A percentile compares a stretch with the other conserved stretches of the same genome.
Conservation (phyloP, 805 yeast species). For the Cyberlindnera americana region DNA sequence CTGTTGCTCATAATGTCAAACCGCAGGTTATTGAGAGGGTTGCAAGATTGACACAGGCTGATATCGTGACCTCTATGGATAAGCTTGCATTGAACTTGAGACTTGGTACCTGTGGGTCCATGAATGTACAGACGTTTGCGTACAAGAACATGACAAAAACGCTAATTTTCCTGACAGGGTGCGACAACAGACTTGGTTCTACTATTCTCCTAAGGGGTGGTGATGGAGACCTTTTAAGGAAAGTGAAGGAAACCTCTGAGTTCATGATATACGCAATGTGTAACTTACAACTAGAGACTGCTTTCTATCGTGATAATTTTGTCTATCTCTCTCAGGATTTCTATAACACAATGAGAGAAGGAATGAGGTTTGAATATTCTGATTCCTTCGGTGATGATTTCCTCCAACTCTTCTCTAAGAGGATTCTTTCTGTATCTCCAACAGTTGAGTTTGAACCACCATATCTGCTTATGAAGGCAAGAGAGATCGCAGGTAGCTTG, state of each 20-base stretch:
- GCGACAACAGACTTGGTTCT: conserved; percentile 69
- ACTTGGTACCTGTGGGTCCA: conserved; percentile 69
- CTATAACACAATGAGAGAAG: conserved; percentile 27
- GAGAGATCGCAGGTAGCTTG: conserved; percentile 46
- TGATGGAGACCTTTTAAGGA: conserved; percentile 53
- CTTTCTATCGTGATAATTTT: conserved; percentile 67
- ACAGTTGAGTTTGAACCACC: conserved; percentile 76
- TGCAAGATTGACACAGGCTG: conserved; percentile 77
- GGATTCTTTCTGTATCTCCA: conserved; percentile 80
- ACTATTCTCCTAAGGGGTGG: conserved; percentile 88
- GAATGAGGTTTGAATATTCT: conserved; percentile 8
- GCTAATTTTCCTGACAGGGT: conserved; percentile 76
- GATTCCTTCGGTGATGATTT: conserved; percentile 35
- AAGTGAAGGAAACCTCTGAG: conserved; percentile 74
- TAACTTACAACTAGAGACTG: conserved; percentile 76
- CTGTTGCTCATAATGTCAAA: conserved; percentile 79
- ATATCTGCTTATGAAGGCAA: conserved; percentile 48
- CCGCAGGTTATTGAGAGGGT: conserved; percentile 77
- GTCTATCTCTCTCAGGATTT: conserved; percentile 44
- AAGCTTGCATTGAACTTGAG: conserved; percentile 68
- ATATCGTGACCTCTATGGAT: conserved; percentile 81
- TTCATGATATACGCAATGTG: conserved; percentile 76
- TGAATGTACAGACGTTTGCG: conserved; percentile 67
- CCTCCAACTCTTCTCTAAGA: conserved; percentile 37
- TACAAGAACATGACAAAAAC: conserved; percentile 58